These are phyloP conservation scores for Axilococcus clingmanii DNA, from an alignment of 139 green algal species.

Conservation along the genomic window DNA sequence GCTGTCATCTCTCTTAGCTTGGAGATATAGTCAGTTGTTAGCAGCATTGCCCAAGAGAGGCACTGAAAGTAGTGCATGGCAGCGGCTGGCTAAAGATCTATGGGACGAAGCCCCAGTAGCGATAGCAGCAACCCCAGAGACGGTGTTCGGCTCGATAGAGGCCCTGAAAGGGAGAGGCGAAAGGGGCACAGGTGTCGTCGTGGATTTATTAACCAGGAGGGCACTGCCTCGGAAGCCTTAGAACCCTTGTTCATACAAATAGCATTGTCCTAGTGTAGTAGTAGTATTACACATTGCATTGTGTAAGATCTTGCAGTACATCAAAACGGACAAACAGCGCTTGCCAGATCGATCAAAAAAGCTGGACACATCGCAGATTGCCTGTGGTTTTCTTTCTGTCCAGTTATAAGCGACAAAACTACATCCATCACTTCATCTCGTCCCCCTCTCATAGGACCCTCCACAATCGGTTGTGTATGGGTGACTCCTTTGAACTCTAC, in stretches of 20 bases:
- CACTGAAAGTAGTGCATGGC: conserved; percentile 22
- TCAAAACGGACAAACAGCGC: conserved; percentile 41
- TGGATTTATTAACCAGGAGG: conserved; percentile 22
- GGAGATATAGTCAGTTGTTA: conserved; percentile 68
- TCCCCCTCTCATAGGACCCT: conserved; percentile 44
- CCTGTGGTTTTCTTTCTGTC: conserved; percentile 1
- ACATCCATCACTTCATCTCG: conserved; percentile 38
- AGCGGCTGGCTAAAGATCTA: conserved; percentile 9
- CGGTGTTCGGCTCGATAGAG: conserved; percentile 17
- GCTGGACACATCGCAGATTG: conserved; percentile 37
- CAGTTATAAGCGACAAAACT: conserved; percentile 29
- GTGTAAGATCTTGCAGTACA: conserved; percentile 1
- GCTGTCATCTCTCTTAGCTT: conserved; percentile 41
- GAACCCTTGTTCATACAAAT: neutral
- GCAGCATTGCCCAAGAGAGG: conserved; percentile 49
- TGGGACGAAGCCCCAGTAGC: conserved; percentile 13
- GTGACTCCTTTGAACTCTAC: conserved; percentile 40
- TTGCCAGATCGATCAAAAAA: conserved; percentile 34
- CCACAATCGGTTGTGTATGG: conserved; percentile 47
- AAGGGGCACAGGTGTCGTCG: conserved; percentile 12
- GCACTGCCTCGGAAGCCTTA: conserved; percentile 9
- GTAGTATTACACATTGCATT: neutral
- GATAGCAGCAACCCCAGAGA: conserved; percentile 4
- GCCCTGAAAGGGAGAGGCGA: conserved; percentile 13
- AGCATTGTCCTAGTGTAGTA: neutral